Conservation (phyloP, 2,329 filamentous ascomycete species). For the Harringtonia aguacate region DNA sequence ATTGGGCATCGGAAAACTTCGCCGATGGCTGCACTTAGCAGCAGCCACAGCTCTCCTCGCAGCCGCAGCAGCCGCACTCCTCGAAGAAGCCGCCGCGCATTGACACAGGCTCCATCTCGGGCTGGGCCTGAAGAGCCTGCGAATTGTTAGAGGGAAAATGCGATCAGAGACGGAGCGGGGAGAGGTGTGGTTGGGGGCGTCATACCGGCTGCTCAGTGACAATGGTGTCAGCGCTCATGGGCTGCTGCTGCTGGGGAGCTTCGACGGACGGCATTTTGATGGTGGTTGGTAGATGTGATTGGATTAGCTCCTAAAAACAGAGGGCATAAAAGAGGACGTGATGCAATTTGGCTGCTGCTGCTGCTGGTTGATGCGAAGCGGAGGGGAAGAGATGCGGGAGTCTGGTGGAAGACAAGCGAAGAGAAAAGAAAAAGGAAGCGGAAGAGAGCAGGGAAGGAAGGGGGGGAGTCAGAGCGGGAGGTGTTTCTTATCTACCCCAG, state of each 20-base stretch:
- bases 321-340: not conserved
- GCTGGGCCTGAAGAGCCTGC: slow-evolving; percentile 17
- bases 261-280: slow-evolving; percentile 19
- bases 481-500: slow-evolving; percentile 3
- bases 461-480: not conserved
- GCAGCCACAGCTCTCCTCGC: slow-evolving; percentile 17
- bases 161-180: not conserved
- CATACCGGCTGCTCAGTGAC: slow-evolving; percentile 21
- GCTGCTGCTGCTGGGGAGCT: slow-evolving; percentile 18
- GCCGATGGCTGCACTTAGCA: slow-evolving; percentile 13
- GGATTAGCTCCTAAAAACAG: slow-evolving; percentile 1
- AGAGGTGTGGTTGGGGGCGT: not conserved
- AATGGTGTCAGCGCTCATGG: slow-evolving; percentile 16
- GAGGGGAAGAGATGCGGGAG: not conserved
- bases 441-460: not conserved
- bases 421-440: not conserved
- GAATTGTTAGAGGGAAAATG: not conserved
- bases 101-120: slow-evolving; percentile 16
- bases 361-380: not conserved
- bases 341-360: not conserved
- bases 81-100: slow-evolving; percentile 22
- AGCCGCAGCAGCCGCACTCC: slow-evolving; percentile 21
- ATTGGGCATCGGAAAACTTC: not conserved
- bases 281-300: not conserved
- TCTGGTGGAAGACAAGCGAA: not conserved